Evolutionary conservation across 2,329 filamentous ascomycete genomes (phyloP).

Genomic region (Pseudocercospora macadamiae): DNA sequence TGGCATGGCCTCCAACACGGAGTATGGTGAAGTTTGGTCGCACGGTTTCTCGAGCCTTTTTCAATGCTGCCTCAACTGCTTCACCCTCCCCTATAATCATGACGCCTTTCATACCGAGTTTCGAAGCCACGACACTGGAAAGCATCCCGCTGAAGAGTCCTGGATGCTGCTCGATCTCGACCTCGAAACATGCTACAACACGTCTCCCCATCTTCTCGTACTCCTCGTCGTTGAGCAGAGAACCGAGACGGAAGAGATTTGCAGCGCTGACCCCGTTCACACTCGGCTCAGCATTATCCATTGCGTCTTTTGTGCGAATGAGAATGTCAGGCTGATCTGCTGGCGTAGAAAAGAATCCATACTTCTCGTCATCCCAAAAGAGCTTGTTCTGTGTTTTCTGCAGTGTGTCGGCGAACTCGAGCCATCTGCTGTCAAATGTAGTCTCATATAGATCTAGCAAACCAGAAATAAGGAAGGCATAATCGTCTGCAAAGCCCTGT

Average conservation of each 20-base stretch:
- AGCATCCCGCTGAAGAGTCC: slow-evolving; percentile 87
- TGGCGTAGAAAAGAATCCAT: slow-evolving; percentile 74
- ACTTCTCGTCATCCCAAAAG: slow-evolving; percentile 70
- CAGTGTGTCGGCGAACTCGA: slow-evolving; percentile 79
- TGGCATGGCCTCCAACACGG: slow-evolving; percentile 41
- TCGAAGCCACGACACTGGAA: slow-evolving; percentile 71
- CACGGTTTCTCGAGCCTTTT: slow-evolving; percentile 43
- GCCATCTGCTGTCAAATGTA: slow-evolving; percentile 73
- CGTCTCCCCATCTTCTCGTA: slow-evolving; percentile 69
- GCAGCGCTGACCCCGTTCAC: slow-evolving; percentile 84
- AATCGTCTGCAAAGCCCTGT: slow-evolving; percentile 87
- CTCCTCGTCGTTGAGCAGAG: slow-evolving; percentile 65
- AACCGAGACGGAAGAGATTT: slow-evolving; percentile 81
- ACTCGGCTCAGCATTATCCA: slow-evolving; percentile 88
- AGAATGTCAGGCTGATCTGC: slow-evolving; percentile 68
- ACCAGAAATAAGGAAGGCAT: slow-evolving; percentile 83
- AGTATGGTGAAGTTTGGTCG: slow-evolving; percentile 43
- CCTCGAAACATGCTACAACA: slow-evolving; percentile 83
- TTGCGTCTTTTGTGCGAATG: slow-evolving; percentile 89
- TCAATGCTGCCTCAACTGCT: slow-evolving; percentile 46
- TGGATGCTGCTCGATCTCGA: slow-evolving; percentile 88
- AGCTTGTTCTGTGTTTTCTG: slow-evolving; percentile 75
- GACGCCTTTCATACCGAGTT: slow-evolving; percentile 67
- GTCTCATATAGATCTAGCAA: slow-evolving; percentile 82
- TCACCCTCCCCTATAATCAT: slow-evolving; percentile 57